phyloP scores from a whole-genome alignment of 805 yeast genomes.

The Starmerella ratchasimensis region DNA sequence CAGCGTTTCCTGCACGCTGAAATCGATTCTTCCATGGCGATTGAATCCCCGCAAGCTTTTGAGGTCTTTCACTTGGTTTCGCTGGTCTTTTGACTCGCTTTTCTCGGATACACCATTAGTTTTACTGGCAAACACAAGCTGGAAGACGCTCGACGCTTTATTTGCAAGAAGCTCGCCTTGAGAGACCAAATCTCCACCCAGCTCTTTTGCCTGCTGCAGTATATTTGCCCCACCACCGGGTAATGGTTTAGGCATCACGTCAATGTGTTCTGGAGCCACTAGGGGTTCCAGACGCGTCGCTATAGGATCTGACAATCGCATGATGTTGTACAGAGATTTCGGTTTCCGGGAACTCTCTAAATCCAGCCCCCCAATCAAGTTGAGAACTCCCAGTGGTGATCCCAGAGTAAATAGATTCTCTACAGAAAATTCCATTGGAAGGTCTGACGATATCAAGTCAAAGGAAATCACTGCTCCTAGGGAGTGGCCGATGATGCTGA shows the following conservation, averaged over 20 bases:
- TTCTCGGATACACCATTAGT: not conserved
- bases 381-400: constrained; percentile 81
- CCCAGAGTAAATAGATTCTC: constrained; percentile 71
- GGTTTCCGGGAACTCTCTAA: constrained; percentile 26
- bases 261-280: constrained; percentile 36
- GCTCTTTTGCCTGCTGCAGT: constrained; percentile 30
- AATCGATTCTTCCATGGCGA: constrained; percentile 68
- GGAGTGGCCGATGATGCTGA: constrained; percentile 82
- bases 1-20: constrained; percentile 59
- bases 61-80: constrained; percentile 25
- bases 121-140: constrained; percentile 1
- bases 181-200: constrained; percentile 27
- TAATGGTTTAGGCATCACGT: constrained; percentile 41
- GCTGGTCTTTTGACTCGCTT: not conserved
- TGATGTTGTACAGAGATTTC: constrained; percentile 57
- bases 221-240: constrained; percentile 38
- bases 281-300: constrained; percentile 84
- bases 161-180: constrained; percentile 18
- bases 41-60: constrained; percentile 42
- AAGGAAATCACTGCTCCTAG: constrained; percentile 75
- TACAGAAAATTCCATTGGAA: constrained; percentile 51
- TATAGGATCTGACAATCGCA: constrained; percentile 85
- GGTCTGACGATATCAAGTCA: constrained; percentile 43
- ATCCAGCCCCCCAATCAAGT: constrained; percentile 36
- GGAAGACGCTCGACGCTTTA: constrained; percentile 15